A percentile compares a stretch with the other conserved stretches of the same genome.
These are phyloP conservation scores for Bjerkandera adusta DNA, from an alignment of 1,284 basidiomycete genomes.

Conservation along the genomic window DNA sequence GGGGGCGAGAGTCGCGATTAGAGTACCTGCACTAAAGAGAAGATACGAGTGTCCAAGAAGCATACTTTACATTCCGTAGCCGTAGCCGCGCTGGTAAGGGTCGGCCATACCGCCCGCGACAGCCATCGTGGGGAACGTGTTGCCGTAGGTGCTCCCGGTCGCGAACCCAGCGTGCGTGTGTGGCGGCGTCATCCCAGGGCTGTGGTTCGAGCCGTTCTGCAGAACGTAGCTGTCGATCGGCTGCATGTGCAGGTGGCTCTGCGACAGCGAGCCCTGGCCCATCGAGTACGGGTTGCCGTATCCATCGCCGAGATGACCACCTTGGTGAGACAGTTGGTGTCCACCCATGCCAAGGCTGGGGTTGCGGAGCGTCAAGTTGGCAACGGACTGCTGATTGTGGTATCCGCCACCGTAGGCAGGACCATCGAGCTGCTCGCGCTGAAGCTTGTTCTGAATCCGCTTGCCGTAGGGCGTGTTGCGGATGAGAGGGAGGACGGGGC, in stretches of 20 bases:
- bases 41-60: conserved; percentile 14
- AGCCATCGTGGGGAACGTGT: conserved; percentile 41
- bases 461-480: conserved; percentile 98
- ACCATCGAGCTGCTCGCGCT: conserved; percentile 84
- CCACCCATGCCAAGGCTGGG: conserved; percentile 49
- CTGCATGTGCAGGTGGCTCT: conserved; percentile 42
- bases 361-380: conserved; percentile 54
- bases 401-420: conserved; percentile 51
- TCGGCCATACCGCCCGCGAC: conserved; percentile 57
- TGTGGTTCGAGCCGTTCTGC: conserved; percentile 65
- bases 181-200: conserved; percentile 53
- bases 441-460: conserved; percentile 95
- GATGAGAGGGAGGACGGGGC: conserved; percentile 94
- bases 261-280: conserved; percentile 41
- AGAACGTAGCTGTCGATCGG: conserved; percentile 78
- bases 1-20: conserved; percentile 22
- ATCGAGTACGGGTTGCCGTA: conserved; percentile 61
- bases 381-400: conserved; percentile 59
- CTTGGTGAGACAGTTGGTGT: conserved; percentile 53
- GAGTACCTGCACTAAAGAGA: conserved; percentile 17
- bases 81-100: conserved; percentile 73
- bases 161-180: conserved; percentile 57
- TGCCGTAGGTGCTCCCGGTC: conserved; percentile 53
- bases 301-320: conserved; percentile 55
- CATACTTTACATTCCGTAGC: conserved; percentile 69